Evolutionary conservation across 1,139 yeast genomes (phyloP).

Genomic region (Suhomyces maxii): DNA sequence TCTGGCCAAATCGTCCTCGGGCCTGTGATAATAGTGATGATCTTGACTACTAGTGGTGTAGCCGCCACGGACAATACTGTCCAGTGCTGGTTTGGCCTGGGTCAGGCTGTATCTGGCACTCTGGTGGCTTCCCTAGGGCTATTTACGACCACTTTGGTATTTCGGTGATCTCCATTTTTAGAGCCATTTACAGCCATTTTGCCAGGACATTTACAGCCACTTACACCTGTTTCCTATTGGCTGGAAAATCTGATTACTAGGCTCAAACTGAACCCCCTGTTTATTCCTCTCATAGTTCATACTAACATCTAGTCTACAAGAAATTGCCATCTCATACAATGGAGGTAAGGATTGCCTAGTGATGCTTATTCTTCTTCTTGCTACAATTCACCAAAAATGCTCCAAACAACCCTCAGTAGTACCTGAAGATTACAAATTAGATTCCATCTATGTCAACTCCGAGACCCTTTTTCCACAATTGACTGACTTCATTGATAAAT

Average conservation of each 20-base stretch:
- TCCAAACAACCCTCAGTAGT: constrained; percentile 14
- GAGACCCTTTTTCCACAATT: constrained; percentile 68
- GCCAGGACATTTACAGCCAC: too few relatives aligned
- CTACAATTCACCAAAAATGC: constrained; percentile 49
- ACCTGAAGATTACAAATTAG: constrained; percentile 39
- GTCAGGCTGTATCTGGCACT: too few relatives aligned
- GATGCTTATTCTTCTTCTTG: constrained; percentile 66
- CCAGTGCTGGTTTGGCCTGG: too few relatives aligned
- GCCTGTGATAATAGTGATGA: too few relatives aligned
- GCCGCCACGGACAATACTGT: too few relatives aligned
- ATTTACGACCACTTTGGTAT: too few relatives aligned
- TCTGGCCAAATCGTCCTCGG: too few relatives aligned
- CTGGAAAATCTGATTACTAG: neutral
- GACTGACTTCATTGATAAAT: constrained; percentile 41
- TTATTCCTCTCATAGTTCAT: constrained; percentile 3
- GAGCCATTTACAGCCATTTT: too few relatives aligned
- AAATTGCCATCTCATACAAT: constrained; percentile 76
- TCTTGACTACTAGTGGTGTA: too few relatives aligned
- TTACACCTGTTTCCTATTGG: too few relatives aligned
- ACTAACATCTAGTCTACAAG: constrained; percentile 38
- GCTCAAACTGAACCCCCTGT: neutral
- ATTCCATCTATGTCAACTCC: constrained; percentile 69
- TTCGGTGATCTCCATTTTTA: too few relatives aligned
- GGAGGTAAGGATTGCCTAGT: constrained; percentile 93
- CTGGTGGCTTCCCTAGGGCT: too few relatives aligned